Evolutionary conservation across 2,329 filamentous ascomycete genomes (phyloP), one percentile per base, ranked within the genome.

Genomic region (Paracoccidioides brasiliensis): DNA sequence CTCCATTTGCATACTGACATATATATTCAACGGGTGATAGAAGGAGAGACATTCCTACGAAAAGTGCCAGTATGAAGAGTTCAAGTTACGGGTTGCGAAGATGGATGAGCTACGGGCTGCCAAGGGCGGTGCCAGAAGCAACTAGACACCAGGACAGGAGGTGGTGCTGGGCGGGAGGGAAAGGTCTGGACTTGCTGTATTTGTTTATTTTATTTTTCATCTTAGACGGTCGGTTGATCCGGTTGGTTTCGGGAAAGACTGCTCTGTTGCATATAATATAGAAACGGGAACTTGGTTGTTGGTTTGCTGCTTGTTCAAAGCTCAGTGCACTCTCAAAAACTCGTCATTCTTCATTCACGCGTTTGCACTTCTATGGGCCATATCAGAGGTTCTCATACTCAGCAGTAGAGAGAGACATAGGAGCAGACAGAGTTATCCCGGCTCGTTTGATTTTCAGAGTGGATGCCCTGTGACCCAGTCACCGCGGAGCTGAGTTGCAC

Each of bases 11-110:
- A 30, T 53, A 59, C 55, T 50, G 37, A 59, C 52, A 49, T 22
- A 48, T 51, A 30, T 51, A 30, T 41, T 37, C 41, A 56, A 38
- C 37, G 5, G 41, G 15, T 57, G 22, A 22, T 69, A 97, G 93
- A 84, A 90, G 72, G 93, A 98, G 79, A 81, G 93, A 78, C 93
- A 98, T 76, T 86, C 84, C 68, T 98, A 98, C 79, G 93, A 98
- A 72, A 97, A 97, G 74, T 98, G 93, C 82, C 93, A 98, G 70
- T 98, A 98, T 75, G 87, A 87, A 62, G 93, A 97, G 72, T 98
- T 98, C 80, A 95, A 95, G 83, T 89, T 91, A 80, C 84, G 93
- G 57, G 93, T 98, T 62, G 88, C 86, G 69, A 97, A 95, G 84
- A 98, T 98, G 93, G 84, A 97, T 67, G 90, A 98, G 78, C 76